Conservation (phyloP, 1,284 basidiomycete species). For the Melampsora americana region DNA sequence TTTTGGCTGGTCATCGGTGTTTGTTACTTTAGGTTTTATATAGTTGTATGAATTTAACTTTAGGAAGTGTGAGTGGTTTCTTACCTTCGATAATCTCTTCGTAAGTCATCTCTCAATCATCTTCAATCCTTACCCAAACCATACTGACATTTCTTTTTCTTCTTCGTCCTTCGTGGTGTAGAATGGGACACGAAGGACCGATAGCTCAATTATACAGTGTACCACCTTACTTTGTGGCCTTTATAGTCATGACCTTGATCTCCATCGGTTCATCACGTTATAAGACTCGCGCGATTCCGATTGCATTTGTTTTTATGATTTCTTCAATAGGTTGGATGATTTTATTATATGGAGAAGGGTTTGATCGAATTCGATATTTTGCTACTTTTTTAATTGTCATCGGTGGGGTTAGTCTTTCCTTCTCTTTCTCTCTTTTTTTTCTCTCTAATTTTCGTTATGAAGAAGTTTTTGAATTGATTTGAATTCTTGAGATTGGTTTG, state of each 20-base stretch:
- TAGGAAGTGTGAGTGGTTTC: slow-evolving; percentile 76
- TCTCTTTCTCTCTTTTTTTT: too few species aligned
- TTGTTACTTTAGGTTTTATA: slow-evolving; percentile 58
- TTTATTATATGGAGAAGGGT: not conserved
- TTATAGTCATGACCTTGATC: slow-evolving; percentile 64
- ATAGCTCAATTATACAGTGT: slow-evolving; percentile 68
- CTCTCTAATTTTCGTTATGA: too few species aligned
- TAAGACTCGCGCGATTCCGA: slow-evolving; percentile 67
- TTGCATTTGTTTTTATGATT: slow-evolving; percentile 59
- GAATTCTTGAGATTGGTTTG: too few species aligned
- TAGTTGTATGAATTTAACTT: slow-evolving; percentile 72
- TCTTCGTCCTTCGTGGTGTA: too few species aligned
- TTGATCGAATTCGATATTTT: not conserved
- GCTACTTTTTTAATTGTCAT: slow-evolving; percentile 2
- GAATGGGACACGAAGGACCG: slow-evolving; percentile 57
- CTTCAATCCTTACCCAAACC: too few species aligned
- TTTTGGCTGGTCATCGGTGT: too few species aligned
- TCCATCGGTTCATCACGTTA: slow-evolving; percentile 68
- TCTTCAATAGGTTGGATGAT: slow-evolving; percentile 62
- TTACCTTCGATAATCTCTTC: slow-evolving; percentile 22
- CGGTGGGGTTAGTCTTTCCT: not conserved
- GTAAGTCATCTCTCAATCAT: not conserved
- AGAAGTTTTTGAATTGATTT: too few species aligned
- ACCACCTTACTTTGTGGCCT: slow-evolving; percentile 74
- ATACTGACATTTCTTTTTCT: too few species aligned